Percentiles rank a stretch among this genome's conserved stretches.
phyloP scores from a whole-genome alignment of 768 basidiomycete species.

The Rubroboletus satanas region DNA sequence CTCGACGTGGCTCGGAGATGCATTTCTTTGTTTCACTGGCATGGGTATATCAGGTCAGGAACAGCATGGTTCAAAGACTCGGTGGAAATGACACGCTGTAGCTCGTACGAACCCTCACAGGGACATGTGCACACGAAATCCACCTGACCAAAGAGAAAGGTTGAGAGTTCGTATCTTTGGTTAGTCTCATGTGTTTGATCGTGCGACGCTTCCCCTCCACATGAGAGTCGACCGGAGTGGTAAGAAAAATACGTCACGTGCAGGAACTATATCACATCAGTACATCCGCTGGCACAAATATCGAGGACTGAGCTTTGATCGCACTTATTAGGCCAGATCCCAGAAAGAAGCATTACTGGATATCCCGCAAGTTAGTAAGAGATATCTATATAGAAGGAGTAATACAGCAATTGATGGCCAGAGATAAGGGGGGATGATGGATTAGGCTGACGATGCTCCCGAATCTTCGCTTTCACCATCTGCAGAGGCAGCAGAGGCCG shows the following conservation, averaged over 20 bases:
- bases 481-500: conserved; percentile 38
- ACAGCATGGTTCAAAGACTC: neutral
- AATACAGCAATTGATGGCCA: conserved; percentile 29
- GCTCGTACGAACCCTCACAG: conserved; percentile 1
- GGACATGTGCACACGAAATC: conserved; percentile 13
- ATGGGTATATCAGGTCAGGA: conserved; percentile 2
- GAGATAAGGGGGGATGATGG: conserved; percentile 24
- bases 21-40: conserved; percentile 8
- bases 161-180: neutral
- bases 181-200: conserved; percentile 9
- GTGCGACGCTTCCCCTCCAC: conserved; percentile 2
- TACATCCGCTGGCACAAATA: neutral
- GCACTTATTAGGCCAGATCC: conserved; percentile 19
- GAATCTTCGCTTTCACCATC: conserved; percentile 62
- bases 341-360: conserved; percentile 16
- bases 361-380: conserved; percentile 23
- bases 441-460: conserved; percentile 33
- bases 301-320: conserved; percentile 13
- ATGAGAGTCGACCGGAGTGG: neutral
- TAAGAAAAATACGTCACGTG: conserved; percentile 15
- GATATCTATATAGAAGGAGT: conserved; percentile 33
- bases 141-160: conserved; percentile 9
- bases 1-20: neutral
- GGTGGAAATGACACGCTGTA: neutral
- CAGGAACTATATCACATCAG: neutral